A percentile compares a stretch with the other conserved stretches of the same genome.
Conservation (phyloP, 768 basidiomycete species). For the Boletus speciosus region DNA sequence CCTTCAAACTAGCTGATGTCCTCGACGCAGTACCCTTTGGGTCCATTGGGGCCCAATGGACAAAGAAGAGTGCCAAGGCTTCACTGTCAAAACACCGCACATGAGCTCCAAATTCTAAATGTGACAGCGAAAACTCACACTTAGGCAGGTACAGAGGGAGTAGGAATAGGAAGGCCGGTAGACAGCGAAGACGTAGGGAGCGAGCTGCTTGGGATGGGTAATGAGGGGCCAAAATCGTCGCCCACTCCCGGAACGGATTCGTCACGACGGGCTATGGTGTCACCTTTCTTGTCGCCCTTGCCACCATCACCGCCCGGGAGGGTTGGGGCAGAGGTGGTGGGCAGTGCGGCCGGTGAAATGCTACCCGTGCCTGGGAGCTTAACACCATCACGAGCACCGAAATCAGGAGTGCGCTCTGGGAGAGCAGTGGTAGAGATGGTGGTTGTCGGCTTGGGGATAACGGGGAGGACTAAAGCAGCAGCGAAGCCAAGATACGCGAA, state of each 20-base stretch:
- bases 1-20: background rate
- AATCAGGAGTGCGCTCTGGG: background rate
- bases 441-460: background rate
- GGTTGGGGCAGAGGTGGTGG: too few relatives aligned
- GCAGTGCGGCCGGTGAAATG: too few relatives aligned
- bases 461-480: background rate
- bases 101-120: background rate
- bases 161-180: background rate
- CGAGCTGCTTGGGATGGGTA: too few relatives aligned
- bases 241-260: too few relatives aligned
- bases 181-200: background rate
- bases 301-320: too few relatives aligned
- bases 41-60: background rate
- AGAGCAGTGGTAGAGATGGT: background rate
- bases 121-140: background rate
- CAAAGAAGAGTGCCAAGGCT: background rate
- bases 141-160: background rate
- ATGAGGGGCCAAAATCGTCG: too few relatives aligned
- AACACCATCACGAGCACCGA: background rate
- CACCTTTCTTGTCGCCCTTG: too few relatives aligned
- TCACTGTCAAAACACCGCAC: background rate
- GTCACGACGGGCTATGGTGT: too few relatives aligned
- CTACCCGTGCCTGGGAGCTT: too few relatives aligned
- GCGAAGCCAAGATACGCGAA: conserved; percentile 1
- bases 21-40: background rate